These are phyloP conservation scores for Bisporella sp. DNA, from an alignment of 2,329 filamentous ascomycete genomes.

Conservation along the genomic window DNA sequence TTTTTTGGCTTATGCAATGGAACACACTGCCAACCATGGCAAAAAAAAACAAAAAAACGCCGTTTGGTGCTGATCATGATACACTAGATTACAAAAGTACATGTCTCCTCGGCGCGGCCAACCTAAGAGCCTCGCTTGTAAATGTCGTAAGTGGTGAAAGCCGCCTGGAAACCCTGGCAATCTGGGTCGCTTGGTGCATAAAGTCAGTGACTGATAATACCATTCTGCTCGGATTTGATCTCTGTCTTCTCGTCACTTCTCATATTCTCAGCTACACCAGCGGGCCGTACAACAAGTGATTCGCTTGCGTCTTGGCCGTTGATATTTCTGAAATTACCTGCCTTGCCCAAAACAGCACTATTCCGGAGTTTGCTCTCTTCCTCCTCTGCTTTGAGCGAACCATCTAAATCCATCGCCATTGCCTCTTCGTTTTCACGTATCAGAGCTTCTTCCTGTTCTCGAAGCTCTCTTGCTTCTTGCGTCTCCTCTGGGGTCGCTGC, in stretches of 20 bases:
- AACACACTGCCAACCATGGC: too few relatives aligned
- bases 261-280: not conserved
- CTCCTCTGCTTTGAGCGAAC: constrained; percentile 2
- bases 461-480: constrained; percentile 20
- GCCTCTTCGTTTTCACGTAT: constrained; percentile 26
- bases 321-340: not conserved
- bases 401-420: constrained; percentile 21
- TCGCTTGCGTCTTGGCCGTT: too few relatives aligned
- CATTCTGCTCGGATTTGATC: not conserved
- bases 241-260: not conserved
- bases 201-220: not conserved
- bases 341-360: not conserved
- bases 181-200: too few relatives aligned
- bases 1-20: too few relatives aligned
- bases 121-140: too few relatives aligned
- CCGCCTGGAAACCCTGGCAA: too few relatives aligned
- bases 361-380: not conserved
- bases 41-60: too few relatives aligned
- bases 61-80: too few relatives aligned
- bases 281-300: not conserved
- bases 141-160: too few relatives aligned
- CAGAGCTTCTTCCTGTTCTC: constrained; percentile 26
- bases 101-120: too few relatives aligned
- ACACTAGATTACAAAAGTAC: too few relatives aligned
- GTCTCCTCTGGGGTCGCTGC: constrained; percentile 9